These are phyloP conservation scores for Capsicum baccatum DNA, from an alignment of 257 asterid genomes.

Conservation along the genomic window DNA sequence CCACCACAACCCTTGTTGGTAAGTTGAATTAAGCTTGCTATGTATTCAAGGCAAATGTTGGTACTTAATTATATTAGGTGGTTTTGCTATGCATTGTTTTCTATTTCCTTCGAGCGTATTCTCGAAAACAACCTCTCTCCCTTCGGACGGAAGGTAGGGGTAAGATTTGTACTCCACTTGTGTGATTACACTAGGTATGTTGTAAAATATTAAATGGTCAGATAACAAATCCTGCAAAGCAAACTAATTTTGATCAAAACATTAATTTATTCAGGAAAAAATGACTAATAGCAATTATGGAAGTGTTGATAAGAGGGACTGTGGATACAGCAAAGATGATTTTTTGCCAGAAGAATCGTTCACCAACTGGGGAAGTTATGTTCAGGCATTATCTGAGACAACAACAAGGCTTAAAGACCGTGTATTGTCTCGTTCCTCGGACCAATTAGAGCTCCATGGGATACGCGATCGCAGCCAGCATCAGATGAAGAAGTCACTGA, in stretches of 20 bases:
- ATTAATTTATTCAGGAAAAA: neutral
- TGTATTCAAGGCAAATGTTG: neutral
- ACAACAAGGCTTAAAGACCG: slow-evolving; percentile 41
- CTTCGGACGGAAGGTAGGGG: no score
- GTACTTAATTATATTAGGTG: neutral
- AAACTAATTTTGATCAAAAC: neutral
- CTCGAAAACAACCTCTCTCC: no score
- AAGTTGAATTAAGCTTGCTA: neutral
- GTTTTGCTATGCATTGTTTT: no score
- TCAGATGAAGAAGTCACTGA: slow-evolving; percentile 42
- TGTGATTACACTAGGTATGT: no score
- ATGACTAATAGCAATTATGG: neutral
- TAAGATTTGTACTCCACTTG: no score
- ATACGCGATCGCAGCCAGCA: slow-evolving; percentile 39
- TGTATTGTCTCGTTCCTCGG: slow-evolving; percentile 37
- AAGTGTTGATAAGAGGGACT: slow-evolving; percentile 32
- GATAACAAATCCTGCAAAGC: neutral
- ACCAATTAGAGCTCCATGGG: slow-evolving; percentile 39
- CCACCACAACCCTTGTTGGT: no score
- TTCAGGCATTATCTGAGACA: slow-evolving; percentile 37
- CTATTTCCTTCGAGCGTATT: no score
- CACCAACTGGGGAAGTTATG: slow-evolving; percentile 42
- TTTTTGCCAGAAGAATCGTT: slow-evolving; percentile 51
- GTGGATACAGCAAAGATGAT: slow-evolving; percentile 43
- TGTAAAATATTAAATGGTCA: neutral